A percentile compares a stretch with the other conserved stretches of the same genome.
These are phyloP conservation scores for Phaeophleospora eucalypticola DNA, from an alignment of 2,329 filamentous ascomycete species.

Conservation along the genomic window DNA sequence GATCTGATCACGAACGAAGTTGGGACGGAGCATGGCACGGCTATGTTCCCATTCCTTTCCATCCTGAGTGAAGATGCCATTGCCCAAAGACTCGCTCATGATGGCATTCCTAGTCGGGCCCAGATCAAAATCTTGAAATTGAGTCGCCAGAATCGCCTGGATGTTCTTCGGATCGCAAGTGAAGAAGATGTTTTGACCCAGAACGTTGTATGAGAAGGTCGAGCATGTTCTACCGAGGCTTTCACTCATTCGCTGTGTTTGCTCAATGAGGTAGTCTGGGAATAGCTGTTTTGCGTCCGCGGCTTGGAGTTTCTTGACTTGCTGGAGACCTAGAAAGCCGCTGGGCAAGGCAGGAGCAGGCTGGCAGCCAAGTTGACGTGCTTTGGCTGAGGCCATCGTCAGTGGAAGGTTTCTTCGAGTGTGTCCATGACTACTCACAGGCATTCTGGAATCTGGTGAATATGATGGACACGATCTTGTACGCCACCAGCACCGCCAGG, in stretches of 20 bases:
- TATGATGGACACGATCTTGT: constrained; percentile 21
- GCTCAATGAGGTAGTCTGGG: constrained; percentile 27
- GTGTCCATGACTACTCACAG: constrained; percentile 4
- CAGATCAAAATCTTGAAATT: constrained; percentile 32
- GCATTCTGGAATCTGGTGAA: constrained; percentile 16
- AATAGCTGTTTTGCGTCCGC: constrained; percentile 28
- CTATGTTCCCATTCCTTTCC: constrained; percentile 36
- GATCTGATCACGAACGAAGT: constrained; percentile 38
- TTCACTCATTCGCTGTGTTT: constrained; percentile 23
- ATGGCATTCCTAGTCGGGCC: constrained; percentile 27
- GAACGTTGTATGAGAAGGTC: constrained; percentile 24
- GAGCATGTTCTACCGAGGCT: constrained; percentile 23
- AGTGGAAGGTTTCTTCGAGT: constrained; percentile 1
- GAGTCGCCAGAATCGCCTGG: constrained; percentile 32
- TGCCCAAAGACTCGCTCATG: constrained; percentile 29
- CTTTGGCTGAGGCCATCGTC: constrained; percentile 16
- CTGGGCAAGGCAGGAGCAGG: constrained; percentile 21
- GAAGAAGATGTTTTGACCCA: constrained; percentile 27
- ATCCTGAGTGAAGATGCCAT: constrained; percentile 35
- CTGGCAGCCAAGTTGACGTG: constrained; percentile 24
- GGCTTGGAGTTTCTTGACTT: constrained; percentile 25
- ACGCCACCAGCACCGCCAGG: constrained; percentile 21
- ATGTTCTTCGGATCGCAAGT: constrained; percentile 35
- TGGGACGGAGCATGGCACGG: constrained; percentile 35
- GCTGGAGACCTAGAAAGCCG: constrained; percentile 29